Conservation (phyloP, 495 filamentous ascomycete genomes). For the Staphylotrichum longicolle region DNA sequence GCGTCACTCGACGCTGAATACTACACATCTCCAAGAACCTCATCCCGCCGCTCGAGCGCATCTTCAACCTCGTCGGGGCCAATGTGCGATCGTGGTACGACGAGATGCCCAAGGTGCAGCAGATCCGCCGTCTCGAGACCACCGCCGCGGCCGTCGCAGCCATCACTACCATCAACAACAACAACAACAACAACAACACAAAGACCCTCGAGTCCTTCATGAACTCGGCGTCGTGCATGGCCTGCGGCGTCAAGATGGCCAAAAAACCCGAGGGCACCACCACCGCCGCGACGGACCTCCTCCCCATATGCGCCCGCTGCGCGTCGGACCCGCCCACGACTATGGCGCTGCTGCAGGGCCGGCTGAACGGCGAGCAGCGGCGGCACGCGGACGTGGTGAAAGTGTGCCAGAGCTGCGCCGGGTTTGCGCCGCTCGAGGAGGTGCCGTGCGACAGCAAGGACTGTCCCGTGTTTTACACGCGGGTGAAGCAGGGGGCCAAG, state of each 20-base stretch:
- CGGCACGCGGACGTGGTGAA: conserved; percentile 63
- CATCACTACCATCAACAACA: not conserved
- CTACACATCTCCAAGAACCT: conserved; percentile 94
- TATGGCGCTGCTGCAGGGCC: conserved; percentile 57
- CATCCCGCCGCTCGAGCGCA: conserved; percentile 90
- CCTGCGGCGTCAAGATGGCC: conserved; percentile 67
- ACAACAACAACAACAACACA: conserved; percentile 13
- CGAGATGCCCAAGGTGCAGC: conserved; percentile 89
- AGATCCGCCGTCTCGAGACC: conserved; percentile 59
- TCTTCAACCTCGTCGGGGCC: conserved; percentile 95
- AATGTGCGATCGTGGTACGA: conserved; percentile 92
- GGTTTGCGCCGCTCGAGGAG: conserved; percentile 63
- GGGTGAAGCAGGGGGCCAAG: conserved; percentile 66
- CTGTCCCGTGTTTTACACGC: conserved; percentile 88
- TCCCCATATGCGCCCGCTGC: conserved; percentile 63
- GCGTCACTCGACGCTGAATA: conserved; percentile 93
- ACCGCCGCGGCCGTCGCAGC: conserved; percentile 16
- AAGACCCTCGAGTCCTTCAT: conserved; percentile 87
- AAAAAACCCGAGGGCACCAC: conserved; percentile 28
- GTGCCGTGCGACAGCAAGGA: conserved; percentile 85
- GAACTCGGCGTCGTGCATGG: conserved; percentile 71
- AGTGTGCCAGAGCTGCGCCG: conserved; percentile 81
- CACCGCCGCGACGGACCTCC: not conserved
- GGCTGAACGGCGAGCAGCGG: conserved; percentile 62
- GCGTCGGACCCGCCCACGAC: conserved; percentile 53